Percentiles rank a stretch among this genome's conserved stretches.
These are phyloP conservation scores for Tuber aestivum DNA, from an alignment of 495 filamentous ascomycete species.

Conservation along the genomic window DNA sequence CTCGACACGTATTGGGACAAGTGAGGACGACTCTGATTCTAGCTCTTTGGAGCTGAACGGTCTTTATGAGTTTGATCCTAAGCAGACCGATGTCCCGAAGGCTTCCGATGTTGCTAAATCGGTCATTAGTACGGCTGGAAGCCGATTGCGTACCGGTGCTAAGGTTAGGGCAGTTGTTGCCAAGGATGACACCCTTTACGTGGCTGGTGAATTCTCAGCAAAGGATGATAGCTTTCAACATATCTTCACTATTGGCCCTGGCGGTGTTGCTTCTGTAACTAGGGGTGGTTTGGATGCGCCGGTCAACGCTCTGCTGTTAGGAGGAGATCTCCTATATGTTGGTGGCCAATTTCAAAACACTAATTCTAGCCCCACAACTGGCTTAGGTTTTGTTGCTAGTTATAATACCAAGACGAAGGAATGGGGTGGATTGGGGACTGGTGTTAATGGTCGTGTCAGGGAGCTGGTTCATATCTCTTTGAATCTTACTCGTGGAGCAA, in stretches of 20 bases:
- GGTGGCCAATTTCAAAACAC: slow-evolving; percentile 83
- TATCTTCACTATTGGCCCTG: slow-evolving; percentile 68
- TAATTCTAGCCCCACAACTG: slow-evolving; percentile 52
- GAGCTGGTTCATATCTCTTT: slow-evolving; percentile 68
- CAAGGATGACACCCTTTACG: slow-evolving; percentile 58
- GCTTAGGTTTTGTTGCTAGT: slow-evolving; percentile 66
- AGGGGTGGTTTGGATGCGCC: slow-evolving; percentile 75
- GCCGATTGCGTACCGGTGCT: slow-evolving; percentile 58
- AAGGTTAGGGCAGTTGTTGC: slow-evolving; percentile 59
- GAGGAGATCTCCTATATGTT: slow-evolving; percentile 65
- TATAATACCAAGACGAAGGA: slow-evolving; percentile 62
- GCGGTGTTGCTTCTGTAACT: slow-evolving; percentile 54
- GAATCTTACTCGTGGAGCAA: slow-evolving; percentile 66
- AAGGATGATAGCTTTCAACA: slow-evolving; percentile 49
- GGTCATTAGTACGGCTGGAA: slow-evolving; percentile 65
- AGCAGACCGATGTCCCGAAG: slow-evolving; percentile 50
- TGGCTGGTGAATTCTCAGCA: slow-evolving; percentile 79
- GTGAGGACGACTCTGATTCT: slow-evolving; percentile 4
- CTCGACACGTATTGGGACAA: slow-evolving; percentile 50
- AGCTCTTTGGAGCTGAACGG: slow-evolving; percentile 58
- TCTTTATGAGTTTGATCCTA: slow-evolving; percentile 81
- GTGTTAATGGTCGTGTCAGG: slow-evolving; percentile 73
- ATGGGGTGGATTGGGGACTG: slow-evolving; percentile 77
- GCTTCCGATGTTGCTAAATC: slow-evolving; percentile 62
- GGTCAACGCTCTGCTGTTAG: slow-evolving; percentile 62